Evolutionary conservation across 2,329 filamentous ascomycete species (phyloP).

Genomic region (Pyricularia pennisetigena): DNA sequence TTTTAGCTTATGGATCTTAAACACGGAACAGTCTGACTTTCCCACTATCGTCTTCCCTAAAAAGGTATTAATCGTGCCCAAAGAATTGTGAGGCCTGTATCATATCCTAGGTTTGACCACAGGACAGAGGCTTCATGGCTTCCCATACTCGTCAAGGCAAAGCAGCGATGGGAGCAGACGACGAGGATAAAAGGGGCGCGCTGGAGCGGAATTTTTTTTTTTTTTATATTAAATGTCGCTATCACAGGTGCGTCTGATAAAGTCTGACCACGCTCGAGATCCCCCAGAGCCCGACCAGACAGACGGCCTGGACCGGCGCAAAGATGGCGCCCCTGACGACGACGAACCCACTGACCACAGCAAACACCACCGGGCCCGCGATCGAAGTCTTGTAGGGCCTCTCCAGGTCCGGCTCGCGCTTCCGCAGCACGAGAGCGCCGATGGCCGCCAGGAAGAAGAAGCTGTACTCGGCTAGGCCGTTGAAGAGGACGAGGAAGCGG

Average conservation of each 20-base stretch:
- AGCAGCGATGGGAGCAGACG: background rate
- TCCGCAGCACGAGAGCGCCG: constrained; percentile 45
- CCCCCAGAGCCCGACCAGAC: constrained; percentile 41
- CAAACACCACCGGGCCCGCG: constrained; percentile 40
- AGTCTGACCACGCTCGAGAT: constrained; percentile 12
- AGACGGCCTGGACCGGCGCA: constrained; percentile 40
- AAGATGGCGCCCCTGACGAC: constrained; percentile 49
- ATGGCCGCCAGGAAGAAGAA: constrained; percentile 56
- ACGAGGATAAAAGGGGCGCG: background rate
- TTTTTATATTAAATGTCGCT: background rate
- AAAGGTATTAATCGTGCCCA: no score
- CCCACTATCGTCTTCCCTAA: no score
- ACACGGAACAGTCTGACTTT: no score
- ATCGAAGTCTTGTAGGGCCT: constrained; percentile 47
- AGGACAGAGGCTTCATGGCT: no score
- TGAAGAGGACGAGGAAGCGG: constrained; percentile 48
- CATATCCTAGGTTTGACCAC: no score
- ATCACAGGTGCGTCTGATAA: background rate
- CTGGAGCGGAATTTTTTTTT: no score
- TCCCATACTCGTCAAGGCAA: background rate
- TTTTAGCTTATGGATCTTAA: no score
- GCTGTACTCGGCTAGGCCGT: constrained; percentile 48
- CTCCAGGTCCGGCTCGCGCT: constrained; percentile 41
- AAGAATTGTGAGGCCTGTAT: no score
- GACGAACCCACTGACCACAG: constrained; percentile 49